Percentiles rank a stretch among this genome's conserved stretches.
phyloP scores from a whole-genome alignment of 2,329 filamentous ascomycete species.

The Colletotrichum tropicale region DNA sequence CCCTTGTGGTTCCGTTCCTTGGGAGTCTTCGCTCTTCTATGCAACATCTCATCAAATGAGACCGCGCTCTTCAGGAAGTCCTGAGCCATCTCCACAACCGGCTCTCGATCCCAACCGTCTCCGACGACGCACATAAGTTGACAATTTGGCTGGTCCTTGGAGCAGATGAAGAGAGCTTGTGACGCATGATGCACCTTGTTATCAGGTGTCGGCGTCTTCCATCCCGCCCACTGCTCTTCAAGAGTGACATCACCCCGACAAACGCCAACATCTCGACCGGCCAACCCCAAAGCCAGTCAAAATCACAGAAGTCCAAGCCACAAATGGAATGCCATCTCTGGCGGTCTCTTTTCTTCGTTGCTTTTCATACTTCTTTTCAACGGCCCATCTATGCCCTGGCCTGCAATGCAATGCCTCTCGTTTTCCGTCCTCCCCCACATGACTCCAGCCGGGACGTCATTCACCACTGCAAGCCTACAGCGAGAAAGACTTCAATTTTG shows the following conservation, averaged over 20 bases:
- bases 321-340: background rate
- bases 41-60: fast-evolving
- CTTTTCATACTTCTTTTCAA: background rate
- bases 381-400: background rate
- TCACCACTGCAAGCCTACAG: background rate
- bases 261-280: background rate
- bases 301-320: background rate
- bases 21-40: background rate
- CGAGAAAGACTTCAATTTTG: background rate
- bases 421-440: background rate
- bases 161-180: background rate
- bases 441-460: background rate
- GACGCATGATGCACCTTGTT: background rate
- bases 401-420: background rate
- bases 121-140: background rate
- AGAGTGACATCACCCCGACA: too few species aligned
- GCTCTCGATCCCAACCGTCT: too few species aligned
- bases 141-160: background rate
- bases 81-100: too few species aligned
- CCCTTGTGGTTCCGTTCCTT: background rate
- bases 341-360: background rate
- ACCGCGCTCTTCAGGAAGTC: too few species aligned
- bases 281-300: background rate
- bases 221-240: too few species aligned
- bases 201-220: background rate